Evolutionary conservation across 345 rosid species (phyloP), one percentile per base, ranked within the genome.

Genomic region (Gossypium thurberi): DNA sequence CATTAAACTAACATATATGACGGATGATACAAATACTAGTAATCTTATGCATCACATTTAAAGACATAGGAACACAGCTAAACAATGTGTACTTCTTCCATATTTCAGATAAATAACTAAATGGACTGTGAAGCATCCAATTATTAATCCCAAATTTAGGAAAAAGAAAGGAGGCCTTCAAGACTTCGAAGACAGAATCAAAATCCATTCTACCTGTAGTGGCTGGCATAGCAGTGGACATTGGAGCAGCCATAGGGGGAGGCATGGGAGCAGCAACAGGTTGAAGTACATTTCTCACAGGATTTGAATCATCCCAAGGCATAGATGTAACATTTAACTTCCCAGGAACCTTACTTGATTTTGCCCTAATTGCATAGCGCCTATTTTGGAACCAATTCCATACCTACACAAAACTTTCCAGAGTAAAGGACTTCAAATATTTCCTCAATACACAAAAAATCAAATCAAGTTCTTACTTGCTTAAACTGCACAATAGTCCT

Each of bases 341-440:
- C 72, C 84, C 94, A 18, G 98, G 96, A 78, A 84, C 74, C 86
- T 89, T 96, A 71, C 79, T 85, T 44, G 93, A 77, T 83, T 88
- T 96, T 37, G 98, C 96, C 76, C 99, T 85, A 62, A 93, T 81
- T 50, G 99, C 92, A 84, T 93, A 96, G 40, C 99, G 88, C 84
- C 84, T 96, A 80, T 96, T 96, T 81, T 96, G 99, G 84, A 96
- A 96, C 99, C 99, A 96, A 79, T 96, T 96, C 96, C 99, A 96
- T 56, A 96, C 87, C 99, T 96, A 76, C 26, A 65, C 17, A 60
- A 43, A 44, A 58, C 20, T 67, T 40, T 58, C 65, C 69, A 69
- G 25, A 47, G 68, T 60, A n/a, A 65, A 15, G 47, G 50, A 79
- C 44, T 65, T 10, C 8, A 12, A 81, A 48, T 5, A 43, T 37